Evolutionary conservation across 2,329 filamentous ascomycete species (phyloP).

Genomic region (Alternaria alternata): DNA sequence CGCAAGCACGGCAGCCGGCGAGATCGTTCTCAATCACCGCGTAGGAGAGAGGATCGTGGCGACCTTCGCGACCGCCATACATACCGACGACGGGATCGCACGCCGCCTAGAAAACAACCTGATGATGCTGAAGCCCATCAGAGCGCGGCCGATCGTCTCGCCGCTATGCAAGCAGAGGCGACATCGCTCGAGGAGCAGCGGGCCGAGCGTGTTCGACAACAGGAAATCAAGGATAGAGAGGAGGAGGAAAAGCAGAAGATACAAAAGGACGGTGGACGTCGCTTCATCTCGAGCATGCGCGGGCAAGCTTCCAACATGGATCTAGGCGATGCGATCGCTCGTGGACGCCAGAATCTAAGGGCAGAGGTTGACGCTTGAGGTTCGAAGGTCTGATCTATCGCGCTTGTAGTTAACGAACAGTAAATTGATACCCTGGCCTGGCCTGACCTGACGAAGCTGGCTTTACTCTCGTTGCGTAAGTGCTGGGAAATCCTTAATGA

Average conservation of each 20-base stretch:
- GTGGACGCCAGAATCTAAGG: constrained; percentile 32
- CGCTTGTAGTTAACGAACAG: neutral
- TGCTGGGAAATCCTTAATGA: neutral
- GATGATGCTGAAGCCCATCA: constrained; percentile 22
- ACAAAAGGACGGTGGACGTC: constrained; percentile 33
- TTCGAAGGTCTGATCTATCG: no score
- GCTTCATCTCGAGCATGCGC: constrained; percentile 35
- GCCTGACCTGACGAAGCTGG: neutral
- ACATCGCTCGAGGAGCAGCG: constrained; percentile 44
- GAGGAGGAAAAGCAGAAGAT: constrained; percentile 39
- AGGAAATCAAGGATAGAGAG: constrained; percentile 44
- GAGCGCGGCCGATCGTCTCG: constrained; percentile 41
- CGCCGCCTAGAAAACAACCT: constrained; percentile 19
- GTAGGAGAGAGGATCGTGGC: constrained; percentile 23
- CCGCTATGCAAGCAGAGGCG: constrained; percentile 47
- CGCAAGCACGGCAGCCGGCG: constrained; percentile 13
- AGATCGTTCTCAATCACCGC: constrained; percentile 32
- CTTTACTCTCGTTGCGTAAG: neutral
- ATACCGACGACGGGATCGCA: constrained; percentile 33
- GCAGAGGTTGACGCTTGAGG: constrained; percentile 26
- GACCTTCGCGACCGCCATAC: constrained; percentile 24
- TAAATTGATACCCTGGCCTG: constrained; percentile 20
- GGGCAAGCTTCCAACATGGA: constrained; percentile 36
- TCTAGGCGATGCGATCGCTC: constrained; percentile 40
- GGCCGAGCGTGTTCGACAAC: constrained; percentile 41